Evolutionary conservation across 306 rosid species (phyloP).

Genomic region (Malus fusca): DNA sequence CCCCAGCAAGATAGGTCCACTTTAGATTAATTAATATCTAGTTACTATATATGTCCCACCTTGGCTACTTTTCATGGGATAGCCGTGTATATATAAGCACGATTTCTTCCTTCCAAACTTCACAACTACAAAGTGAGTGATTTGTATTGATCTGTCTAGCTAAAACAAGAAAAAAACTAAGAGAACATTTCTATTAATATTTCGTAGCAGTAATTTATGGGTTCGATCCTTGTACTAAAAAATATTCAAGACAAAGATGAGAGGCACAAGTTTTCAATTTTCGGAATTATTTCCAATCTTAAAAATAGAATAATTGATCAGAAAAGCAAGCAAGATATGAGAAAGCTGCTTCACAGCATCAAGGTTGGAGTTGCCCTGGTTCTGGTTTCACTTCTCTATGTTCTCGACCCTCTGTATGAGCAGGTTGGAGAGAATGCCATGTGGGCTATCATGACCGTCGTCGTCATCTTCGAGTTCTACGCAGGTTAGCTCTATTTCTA

Average conservation of each 20-base stretch:
- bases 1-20: not conserved
- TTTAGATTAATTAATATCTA: not conserved
- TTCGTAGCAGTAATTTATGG: not conserved
- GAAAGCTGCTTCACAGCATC: constrained; percentile 53
- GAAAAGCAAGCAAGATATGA: constrained; percentile 23
- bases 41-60: constrained; percentile 6
- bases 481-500: constrained; percentile 42
- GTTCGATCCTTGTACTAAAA: constrained; percentile 29
- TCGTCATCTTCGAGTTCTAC: constrained; percentile 72
- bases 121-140: not conserved
- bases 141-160: not conserved
- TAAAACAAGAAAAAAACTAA: not conserved
- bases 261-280: constrained; percentile 9
- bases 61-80: not conserved
- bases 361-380: constrained; percentile 74
- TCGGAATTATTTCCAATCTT: constrained; percentile 1
- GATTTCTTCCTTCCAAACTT: constrained; percentile 3
- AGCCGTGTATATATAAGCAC: constrained; percentile 20
- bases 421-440: constrained; percentile 82
- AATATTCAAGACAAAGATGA: constrained; percentile 14
- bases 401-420: constrained; percentile 57
- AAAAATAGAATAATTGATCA: not conserved
- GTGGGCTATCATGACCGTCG: constrained; percentile 98
- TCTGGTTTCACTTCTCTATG: constrained; percentile 68
- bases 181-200: not conserved